These are phyloP conservation scores for Inosperma sp. DNA, from an alignment of 768 basidiomycete genomes.

Conservation along the genomic window DNA sequence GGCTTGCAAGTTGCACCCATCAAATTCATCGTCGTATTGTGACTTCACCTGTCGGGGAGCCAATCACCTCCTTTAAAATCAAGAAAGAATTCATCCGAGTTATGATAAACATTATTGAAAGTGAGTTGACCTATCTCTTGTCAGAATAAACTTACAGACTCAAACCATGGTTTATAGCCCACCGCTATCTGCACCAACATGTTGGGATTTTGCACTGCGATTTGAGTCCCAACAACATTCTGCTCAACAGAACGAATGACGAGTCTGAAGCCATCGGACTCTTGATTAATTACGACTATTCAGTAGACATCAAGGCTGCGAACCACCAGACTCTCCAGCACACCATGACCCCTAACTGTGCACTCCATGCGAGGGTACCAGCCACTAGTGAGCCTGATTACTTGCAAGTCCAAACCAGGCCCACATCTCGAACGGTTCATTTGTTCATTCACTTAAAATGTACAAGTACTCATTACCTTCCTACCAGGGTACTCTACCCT, in stretches of 20 bases:
- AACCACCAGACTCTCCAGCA: background rate
- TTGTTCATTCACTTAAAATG: background rate
- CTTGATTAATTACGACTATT: constrained; percentile 2
- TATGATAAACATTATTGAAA: background rate
- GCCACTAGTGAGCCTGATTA: background rate
- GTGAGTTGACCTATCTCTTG: background rate
- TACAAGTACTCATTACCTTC: background rate
- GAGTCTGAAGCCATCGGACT: constrained; percentile 5
- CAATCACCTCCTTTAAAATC: constrained; percentile 4
- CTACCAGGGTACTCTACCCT: constrained; percentile 7
- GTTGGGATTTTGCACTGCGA: background rate
- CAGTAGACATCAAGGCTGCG: background rate
- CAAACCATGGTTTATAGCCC: background rate
- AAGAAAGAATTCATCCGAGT: constrained; percentile 3
- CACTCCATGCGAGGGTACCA: too few species aligned
- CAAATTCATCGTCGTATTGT: constrained; percentile 5
- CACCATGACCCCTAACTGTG: background rate
- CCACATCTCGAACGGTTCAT: background rate
- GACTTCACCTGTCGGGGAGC: constrained; percentile 3
- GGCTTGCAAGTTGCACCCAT: background rate
- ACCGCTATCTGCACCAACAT: constrained; percentile 2
- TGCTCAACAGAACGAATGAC: constrained; percentile 1
- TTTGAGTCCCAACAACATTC: constrained; percentile 6
- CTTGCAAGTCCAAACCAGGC: background rate
- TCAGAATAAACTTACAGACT: constrained; percentile 1